Evolutionary conservation across 345 rosid genomes (phyloP), one percentile per base, ranked within the genome.

Genomic region (Brassica carinata): DNA sequence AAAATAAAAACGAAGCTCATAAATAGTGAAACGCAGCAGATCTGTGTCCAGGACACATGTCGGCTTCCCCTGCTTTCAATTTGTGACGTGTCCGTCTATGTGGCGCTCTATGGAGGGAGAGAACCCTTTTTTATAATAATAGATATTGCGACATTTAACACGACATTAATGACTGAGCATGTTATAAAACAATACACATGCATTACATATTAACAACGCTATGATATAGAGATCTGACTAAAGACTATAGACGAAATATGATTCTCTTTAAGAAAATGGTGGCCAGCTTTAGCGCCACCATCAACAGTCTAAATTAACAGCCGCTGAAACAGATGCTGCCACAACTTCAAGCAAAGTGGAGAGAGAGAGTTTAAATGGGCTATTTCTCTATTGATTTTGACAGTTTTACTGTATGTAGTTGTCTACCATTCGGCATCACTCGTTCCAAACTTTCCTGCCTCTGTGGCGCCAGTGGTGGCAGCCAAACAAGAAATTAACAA

Each of bases 401-500:
- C 61, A 63, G 14, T 73, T 40, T n/a, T 64, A 5, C 17, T 73
- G 61, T 63, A 68, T 27, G 29, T 63, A 62, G 26, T 15, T 43
- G 10, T 43, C 4, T 63, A 63, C 69, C 69, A 43, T 63, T 61
- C 48, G 5, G 76, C 68, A 13, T 63, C 77, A 40, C 59, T 26
- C 43, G 17, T n/a, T 73, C 77, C 77, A 63, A 58, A 59, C 77
- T 40, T 63, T 38, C 8, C 77, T 14, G 61, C 61, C 29, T 63
- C 64, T 63, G 69, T 62, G 29, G 69, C 59, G 13, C 69, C 77
- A n/a, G 5, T 5, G 8, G 15, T 45, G 29, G 7, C 77, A 64
- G 27, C 61, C 43, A 73, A 63, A 73, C 69, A n/a, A 62, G 7
- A 15, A 9, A 4, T 19, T 5, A 62, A 73, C 38, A 43, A 63